phyloP scores from a whole-genome alignment of 2,329 filamentous ascomycete species.

The Phialocephala sp. region DNA sequence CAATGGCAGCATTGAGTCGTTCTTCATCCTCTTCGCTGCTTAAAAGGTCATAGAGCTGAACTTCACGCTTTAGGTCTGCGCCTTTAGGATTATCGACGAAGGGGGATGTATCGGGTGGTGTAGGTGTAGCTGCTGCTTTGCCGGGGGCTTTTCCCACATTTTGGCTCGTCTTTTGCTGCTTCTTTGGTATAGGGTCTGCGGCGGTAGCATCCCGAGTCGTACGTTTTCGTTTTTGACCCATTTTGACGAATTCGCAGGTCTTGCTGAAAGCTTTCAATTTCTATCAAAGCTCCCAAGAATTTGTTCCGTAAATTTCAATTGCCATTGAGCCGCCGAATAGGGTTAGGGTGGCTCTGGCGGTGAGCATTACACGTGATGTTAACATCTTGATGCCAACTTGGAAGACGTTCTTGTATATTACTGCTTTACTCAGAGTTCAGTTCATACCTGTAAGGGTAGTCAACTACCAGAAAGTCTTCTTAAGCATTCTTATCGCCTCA shows the following conservation, averaged over 20 bases:
- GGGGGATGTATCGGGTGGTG: conserved; percentile 40
- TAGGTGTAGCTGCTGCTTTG: conserved; percentile 23
- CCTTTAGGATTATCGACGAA: conserved; percentile 59
- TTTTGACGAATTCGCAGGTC: conserved; percentile 30
- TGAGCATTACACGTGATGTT: background rate
- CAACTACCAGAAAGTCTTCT: background rate
- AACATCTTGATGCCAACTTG: background rate
- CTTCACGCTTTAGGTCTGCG: conserved; percentile 63
- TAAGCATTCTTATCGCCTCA: background rate
- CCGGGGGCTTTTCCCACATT: conserved; percentile 18
- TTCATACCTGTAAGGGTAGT: background rate
- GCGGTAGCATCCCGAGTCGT: conserved; percentile 33
- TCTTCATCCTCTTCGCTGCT: conserved; percentile 63
- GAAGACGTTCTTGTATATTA: background rate
- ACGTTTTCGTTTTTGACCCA: conserved; percentile 54
- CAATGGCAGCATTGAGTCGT: conserved; percentile 63
- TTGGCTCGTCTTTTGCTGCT: conserved; percentile 34
- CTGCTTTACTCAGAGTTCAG: background rate
- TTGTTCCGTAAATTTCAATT: conserved; percentile 8
- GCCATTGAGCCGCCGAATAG: background rate
- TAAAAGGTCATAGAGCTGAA: conserved; percentile 64
- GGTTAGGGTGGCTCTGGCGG: background rate
- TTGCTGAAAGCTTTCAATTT: background rate
- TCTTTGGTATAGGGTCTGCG: conserved; percentile 35
- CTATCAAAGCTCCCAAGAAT: background rate